phyloP scores from a whole-genome alignment of 2,329 filamentous ascomycete genomes.

The Pseudopyrenochaeta lycopersici region DNA sequence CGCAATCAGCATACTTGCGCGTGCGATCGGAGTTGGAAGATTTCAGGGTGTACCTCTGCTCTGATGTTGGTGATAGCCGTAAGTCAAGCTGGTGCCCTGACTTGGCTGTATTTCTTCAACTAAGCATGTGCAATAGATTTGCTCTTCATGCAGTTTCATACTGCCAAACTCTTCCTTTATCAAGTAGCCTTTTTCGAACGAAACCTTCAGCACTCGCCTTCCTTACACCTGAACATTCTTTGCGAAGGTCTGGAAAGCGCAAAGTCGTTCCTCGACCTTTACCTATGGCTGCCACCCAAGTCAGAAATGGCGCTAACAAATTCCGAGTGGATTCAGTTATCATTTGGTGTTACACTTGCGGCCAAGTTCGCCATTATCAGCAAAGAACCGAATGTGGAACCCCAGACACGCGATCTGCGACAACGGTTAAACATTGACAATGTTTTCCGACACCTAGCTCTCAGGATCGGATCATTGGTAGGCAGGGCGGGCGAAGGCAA shows the following conservation, averaged over 20 bases:
- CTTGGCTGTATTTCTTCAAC: constrained; percentile 1
- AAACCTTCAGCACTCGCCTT: constrained; percentile 36
- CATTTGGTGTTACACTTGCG: constrained; percentile 44
- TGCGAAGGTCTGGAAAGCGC: constrained; percentile 34
- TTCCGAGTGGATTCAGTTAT: constrained; percentile 53
- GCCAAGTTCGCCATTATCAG: constrained; percentile 42
- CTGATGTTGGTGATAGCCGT: constrained; percentile 41
- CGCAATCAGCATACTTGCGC: constrained; percentile 41
- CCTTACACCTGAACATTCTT: constrained; percentile 33
- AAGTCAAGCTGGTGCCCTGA: constrained; percentile 16
- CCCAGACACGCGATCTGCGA: constrained; percentile 34
- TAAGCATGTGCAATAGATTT: constrained; percentile 35
- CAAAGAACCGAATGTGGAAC: constrained; percentile 31
- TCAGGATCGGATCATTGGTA: constrained; percentile 38
- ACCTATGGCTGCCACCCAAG: constrained; percentile 45
- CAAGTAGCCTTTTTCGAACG: constrained; percentile 50
- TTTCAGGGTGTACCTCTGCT: constrained; percentile 40
- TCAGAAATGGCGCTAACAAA: constrained; percentile 50
- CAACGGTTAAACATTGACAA: constrained; percentile 37
- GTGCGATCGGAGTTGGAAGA: constrained; percentile 44
- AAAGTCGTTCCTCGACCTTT: constrained; percentile 43
- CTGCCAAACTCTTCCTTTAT: constrained; percentile 51
- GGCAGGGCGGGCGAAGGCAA: constrained; percentile 28
- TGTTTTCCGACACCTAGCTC: constrained; percentile 34
- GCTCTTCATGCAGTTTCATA: constrained; percentile 52